These are phyloP conservation scores for Hirschioporus abietinus DNA, from an alignment of 768 basidiomycete species.

Conservation along the genomic window DNA sequence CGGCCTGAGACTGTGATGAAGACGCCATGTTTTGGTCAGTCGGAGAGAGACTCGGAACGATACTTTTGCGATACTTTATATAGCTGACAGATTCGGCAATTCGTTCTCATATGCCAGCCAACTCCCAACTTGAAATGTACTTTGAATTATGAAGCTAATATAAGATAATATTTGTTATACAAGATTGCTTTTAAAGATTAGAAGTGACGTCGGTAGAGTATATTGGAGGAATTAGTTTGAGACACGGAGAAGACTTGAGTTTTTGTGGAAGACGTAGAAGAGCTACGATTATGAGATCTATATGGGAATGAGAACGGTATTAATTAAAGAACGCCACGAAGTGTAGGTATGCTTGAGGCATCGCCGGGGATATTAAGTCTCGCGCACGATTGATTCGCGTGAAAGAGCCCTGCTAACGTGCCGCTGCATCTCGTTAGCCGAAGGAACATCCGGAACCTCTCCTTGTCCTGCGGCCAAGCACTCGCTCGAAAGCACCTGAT, in stretches of 20 bases:
- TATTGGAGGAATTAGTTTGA: neutral
- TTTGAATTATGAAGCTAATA: neutral
- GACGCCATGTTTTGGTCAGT: conserved; percentile 26
- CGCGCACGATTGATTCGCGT: neutral
- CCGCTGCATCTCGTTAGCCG: neutral
- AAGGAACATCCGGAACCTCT: neutral
- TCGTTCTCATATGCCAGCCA: neutral
- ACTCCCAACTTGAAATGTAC: too few relatives aligned
- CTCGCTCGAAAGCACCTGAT: neutral
- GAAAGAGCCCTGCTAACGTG: too few relatives aligned
- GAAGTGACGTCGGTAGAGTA: neutral
- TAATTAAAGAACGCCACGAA: neutral
- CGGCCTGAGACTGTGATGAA: conserved; percentile 54
- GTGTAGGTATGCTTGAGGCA: neutral
- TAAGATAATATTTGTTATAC: neutral
- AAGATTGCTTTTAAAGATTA: neutral
- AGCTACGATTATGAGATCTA: neutral
- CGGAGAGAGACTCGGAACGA: too few relatives aligned
- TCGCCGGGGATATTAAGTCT: neutral
- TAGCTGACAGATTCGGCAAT: neutral
- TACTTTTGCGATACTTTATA: too few relatives aligned
- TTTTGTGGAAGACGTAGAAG: too few relatives aligned
- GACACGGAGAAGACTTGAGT: too few relatives aligned
- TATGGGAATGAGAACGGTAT: neutral
- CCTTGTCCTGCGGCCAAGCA: neutral